Evolutionary conservation across 2,329 filamentous ascomycete species (phyloP), one percentile per base, ranked within the genome.

Genomic region (Capronia epimyces): DNA sequence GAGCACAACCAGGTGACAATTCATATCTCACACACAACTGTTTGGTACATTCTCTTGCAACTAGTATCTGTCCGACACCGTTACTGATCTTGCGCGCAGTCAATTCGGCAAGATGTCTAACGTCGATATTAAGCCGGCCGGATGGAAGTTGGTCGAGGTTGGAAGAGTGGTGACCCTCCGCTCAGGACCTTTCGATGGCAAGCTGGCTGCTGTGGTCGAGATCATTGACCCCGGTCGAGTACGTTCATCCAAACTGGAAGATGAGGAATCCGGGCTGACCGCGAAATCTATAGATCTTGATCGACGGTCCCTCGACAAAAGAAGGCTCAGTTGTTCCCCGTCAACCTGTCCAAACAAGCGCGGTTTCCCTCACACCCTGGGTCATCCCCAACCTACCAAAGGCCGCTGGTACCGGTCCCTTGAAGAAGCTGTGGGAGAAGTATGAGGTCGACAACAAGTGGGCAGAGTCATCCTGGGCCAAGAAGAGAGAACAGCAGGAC

Each of bases 211-310:
- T 68, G 91, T 98, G 70, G 89, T 95, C 76, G 91, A 98, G 84
- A 97, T 98, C 76, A 93, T 98, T 79, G 93, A 98, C 79, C 91
- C 98, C 86, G 96, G 95, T 84, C 89, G 93, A 78, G 93, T 98
- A 95, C 73, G 93, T 89, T 71, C 50, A 49, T 43, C 43, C 39
- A 27, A 53, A 45, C 48, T 40, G 37, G 16, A 31, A 20, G 13
- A 51, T 13, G 27, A 9, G 48, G 25, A 47, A 41, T 32, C 12
- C 21, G 10, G 22, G 31, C 52, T 54, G 16, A 55, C 47, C n/a
- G 44, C 43, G 34, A 45, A 58, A 24, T 18, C 5, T 47, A 57
- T 46, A 98, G 93, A 88, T 89, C 76, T 85, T 98, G 72, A 82
- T 98, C 72, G 93, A 98, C 75, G 91, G 91, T 73, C 89, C 91